Base-by-base conservation (phyloP, 1,284 basidiomycete species). In the Trametes sp. region DNA sequence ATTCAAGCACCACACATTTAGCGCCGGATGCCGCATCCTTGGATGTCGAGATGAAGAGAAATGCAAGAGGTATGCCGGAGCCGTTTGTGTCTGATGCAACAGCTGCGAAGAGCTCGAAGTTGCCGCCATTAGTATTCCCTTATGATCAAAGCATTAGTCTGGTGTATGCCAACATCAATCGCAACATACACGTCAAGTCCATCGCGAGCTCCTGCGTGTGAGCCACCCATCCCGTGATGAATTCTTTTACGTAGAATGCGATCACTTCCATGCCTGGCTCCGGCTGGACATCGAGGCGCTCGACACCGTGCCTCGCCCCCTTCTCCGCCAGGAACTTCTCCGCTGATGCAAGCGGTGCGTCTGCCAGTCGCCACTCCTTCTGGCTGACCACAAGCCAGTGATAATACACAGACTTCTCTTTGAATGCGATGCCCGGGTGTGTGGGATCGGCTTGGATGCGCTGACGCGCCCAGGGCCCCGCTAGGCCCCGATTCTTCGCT, bases 31-130 rank as follows among this genome's bases (percentile, higher is more conserved):
- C 52, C 14, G 59, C 66, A 0, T 63, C 63, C 13, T 57, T 52
- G 7, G 33, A 57, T 0, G 63, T 62, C 23, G 28, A 23, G 38
- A 70, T 44, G 19, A 68, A 46, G 13, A 66, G 23, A 38, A 63
- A 70, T 4, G 59, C 65, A 0, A 70, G 51, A 3, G 63, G 69
- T 9, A 70, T 49, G 0, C 65, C 65, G 0, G 55, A 64, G 19
- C 69, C 69, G 4, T 67, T 24, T 0, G 57, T 63, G 24, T 66
- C 67, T 5, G 35, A 33, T 11, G 56, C 69, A 16, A 70, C 55
- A 2, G 63, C 63, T 0, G 60, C 36, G 29, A 65, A 70, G 0
- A 70, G 54, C 54, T 68, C 69, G 50, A 57, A 63, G 45, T 66
- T 65, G 0, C 48, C 50, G 14, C 61, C 48, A 24, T 70, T 70